Conservation (phyloP, 2,329 filamentous ascomycete genomes). For the Penicillium freii region DNA sequence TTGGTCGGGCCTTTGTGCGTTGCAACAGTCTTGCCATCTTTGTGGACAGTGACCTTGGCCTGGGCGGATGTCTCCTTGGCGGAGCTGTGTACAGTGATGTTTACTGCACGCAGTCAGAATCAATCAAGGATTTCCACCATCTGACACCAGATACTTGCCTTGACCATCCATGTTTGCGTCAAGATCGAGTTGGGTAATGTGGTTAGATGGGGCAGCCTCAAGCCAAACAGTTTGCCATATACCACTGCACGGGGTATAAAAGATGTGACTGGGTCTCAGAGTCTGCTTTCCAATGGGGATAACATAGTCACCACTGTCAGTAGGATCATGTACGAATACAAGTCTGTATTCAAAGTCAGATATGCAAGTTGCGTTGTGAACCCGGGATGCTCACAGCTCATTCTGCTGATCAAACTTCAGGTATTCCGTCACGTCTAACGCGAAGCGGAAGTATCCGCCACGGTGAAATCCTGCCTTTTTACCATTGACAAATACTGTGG, state of each 20-base stretch:
- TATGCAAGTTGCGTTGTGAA: not conserved
- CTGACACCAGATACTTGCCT: conserved; percentile 36
- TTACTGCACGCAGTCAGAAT: conserved; percentile 45
- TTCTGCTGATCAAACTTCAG: conserved; percentile 49
- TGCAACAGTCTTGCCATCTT: conserved; percentile 44
- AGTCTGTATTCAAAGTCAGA: conserved; percentile 41
- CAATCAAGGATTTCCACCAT: not conserved
- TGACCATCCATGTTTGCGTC: conserved; percentile 56
- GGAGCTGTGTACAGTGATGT: conserved; percentile 55
- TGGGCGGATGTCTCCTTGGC: conserved; percentile 30
- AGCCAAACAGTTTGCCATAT: conserved; percentile 76
- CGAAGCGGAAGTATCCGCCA: conserved; percentile 64
- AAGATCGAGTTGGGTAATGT: conserved; percentile 61
- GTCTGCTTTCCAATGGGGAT: conserved; percentile 68
- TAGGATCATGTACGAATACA: conserved; percentile 67
- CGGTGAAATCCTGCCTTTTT: conserved; percentile 52
- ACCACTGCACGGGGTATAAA: conserved; percentile 69
- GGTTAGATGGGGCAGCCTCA: conserved; percentile 57
- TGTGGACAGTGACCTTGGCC: conserved; percentile 42
- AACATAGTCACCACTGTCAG: conserved; percentile 54
- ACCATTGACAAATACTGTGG: conserved; percentile 59
- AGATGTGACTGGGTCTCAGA: conserved; percentile 55
- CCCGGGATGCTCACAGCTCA: conserved; percentile 48
- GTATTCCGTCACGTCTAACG: conserved; percentile 56
- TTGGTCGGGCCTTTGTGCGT: conserved; percentile 49